Conservation (phyloP, 2,329 filamentous ascomycete species). For the Aureobasidium namibiae region DNA sequence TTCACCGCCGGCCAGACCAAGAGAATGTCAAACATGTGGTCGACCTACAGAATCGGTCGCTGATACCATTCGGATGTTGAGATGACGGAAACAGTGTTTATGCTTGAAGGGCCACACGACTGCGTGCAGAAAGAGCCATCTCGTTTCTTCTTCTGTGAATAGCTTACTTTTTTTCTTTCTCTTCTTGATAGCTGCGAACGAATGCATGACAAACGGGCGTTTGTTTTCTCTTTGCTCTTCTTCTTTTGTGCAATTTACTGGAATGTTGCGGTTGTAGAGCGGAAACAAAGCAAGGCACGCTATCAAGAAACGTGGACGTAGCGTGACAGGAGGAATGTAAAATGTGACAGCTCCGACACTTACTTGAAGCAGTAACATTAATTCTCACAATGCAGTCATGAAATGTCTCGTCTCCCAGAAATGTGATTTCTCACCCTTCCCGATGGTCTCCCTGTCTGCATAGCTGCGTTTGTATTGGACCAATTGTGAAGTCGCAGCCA, state of each 20-base stretch:
- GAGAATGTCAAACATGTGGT: slow-evolving; percentile 47
- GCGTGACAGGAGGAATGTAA: neutral
- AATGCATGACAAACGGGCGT: neutral
- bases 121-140: neutral
- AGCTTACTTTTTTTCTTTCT: neutral
- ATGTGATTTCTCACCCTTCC: no score
- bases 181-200: neutral
- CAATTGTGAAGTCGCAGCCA: no score
- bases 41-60: slow-evolving; percentile 32
- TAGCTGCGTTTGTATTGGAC: no score
- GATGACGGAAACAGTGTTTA: neutral
- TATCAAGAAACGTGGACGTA: neutral
- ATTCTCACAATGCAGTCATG: no score
- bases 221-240: neutral
- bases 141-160: neutral
- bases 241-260: neutral
- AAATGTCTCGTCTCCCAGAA: no score
- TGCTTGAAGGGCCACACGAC: neutral
- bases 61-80: slow-evolving; percentile 5
- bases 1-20: slow-evolving; percentile 44
- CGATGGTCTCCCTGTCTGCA: no score
- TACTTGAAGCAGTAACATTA: no score
- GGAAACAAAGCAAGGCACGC: neutral
- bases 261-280: neutral
- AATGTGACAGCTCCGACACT: no score